Percentiles rank a stretch among this genome's conserved stretches.
Evolutionary conservation across 108 stramenopile genomes (phyloP).

Genomic region (Cyclotella atomus): DNA sequence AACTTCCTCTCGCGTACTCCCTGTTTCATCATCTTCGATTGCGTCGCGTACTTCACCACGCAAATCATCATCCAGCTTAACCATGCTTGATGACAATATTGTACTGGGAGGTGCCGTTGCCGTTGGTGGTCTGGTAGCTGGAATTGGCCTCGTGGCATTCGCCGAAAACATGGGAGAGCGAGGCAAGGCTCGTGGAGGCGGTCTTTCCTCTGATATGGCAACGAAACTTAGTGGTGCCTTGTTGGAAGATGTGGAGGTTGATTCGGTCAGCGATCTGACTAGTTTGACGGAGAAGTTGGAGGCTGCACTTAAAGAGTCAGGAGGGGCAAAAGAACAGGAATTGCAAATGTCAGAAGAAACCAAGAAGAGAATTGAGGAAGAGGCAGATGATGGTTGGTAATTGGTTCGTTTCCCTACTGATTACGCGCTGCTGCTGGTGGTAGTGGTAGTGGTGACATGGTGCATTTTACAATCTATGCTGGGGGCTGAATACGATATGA

Average conservation of each 20-base stretch:
- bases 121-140: conserved; percentile 69
- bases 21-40: neutral
- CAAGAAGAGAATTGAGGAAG: conserved; percentile 76
- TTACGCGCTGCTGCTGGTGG: too few species aligned
- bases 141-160: conserved; percentile 77
- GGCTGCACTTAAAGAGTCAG: conserved; percentile 74
- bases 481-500: too few species aligned
- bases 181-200: conserved; percentile 75
- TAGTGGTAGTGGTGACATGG: too few species aligned
- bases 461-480: too few species aligned
- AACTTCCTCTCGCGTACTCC: conserved; percentile 2
- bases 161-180: conserved; percentile 85
- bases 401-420: too few species aligned
- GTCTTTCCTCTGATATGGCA: conserved; percentile 78
- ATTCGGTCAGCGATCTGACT: conserved; percentile 73
- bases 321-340: conserved; percentile 59
- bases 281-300: conserved; percentile 81
- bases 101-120: conserved; percentile 72
- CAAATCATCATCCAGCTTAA: conserved; percentile 20
- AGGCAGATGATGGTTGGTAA: conserved; percentile 91
- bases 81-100: conserved; percentile 49
- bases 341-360: conserved; percentile 82
- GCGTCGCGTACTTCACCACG: neutral
- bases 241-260: conserved; percentile 89
- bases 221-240: conserved; percentile 71